These are phyloP conservation scores for Psilocybe cyanescens DNA, from an alignment of 768 basidiomycete species.

Conservation along the genomic window DNA sequence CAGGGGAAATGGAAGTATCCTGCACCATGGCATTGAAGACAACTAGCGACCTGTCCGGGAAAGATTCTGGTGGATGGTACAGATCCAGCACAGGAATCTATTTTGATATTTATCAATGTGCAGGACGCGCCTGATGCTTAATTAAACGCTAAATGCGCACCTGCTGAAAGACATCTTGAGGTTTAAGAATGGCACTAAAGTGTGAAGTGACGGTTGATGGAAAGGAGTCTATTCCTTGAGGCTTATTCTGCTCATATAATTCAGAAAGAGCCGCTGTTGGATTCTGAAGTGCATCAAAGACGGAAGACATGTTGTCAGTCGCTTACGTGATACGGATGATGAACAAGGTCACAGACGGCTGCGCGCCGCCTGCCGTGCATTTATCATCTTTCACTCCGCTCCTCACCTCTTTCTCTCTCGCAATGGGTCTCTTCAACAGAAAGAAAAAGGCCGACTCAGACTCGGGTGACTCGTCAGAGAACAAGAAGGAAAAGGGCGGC, in stretches of 20 bases:
- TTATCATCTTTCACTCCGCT: conserved; percentile 5
- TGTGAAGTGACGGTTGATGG: conserved; percentile 46
- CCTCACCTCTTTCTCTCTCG: conserved; percentile 14
- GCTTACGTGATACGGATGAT: conserved; percentile 32
- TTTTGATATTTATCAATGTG: not conserved
- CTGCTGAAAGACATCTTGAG: conserved; percentile 43
- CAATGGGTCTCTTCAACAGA: conserved; percentile 65
- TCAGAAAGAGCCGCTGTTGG: conserved; percentile 52
- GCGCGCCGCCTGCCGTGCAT: conserved; percentile 10
- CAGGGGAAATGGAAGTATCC: conserved; percentile 74
- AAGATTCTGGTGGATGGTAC: conserved; percentile 49
- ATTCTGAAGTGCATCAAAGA: conserved; percentile 41
- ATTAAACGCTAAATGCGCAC: conserved; percentile 23
- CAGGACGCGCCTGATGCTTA: not conserved
- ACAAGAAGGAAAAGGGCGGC: conserved; percentile 82
- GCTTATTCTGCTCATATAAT: conserved; percentile 38
- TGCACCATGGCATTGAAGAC: conserved; percentile 81
- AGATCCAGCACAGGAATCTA: conserved; percentile 65
- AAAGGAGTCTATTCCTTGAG: conserved; percentile 36
- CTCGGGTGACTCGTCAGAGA: conserved; percentile 48
- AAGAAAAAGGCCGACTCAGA: conserved; percentile 46
- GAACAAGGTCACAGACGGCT: conserved; percentile 20
- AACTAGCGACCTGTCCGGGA: conserved; percentile 61
- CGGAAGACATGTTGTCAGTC: conserved; percentile 51
- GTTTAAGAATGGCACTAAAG: conserved; percentile 48